These are phyloP conservation scores for Lanmaoa rubissima DNA, from an alignment of 768 basidiomycete species.

Conservation along the genomic window DNA sequence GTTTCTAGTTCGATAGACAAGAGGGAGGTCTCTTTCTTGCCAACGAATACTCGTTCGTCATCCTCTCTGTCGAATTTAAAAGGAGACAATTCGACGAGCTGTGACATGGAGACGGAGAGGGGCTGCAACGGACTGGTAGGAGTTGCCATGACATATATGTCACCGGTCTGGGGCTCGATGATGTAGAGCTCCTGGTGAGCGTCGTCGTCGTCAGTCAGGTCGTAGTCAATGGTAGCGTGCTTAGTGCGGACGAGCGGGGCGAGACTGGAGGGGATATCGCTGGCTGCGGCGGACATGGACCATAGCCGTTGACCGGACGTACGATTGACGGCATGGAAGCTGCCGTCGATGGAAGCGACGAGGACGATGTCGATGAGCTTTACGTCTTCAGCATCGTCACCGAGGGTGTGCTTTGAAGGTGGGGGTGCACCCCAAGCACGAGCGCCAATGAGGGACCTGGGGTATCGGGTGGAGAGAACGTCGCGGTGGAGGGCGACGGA, in stretches of 20 bases:
- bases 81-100: slow-evolving; percentile 86
- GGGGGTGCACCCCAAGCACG: slow-evolving; percentile 14
- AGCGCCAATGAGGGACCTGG: slow-evolving; percentile 19
- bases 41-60: slow-evolving; percentile 77
- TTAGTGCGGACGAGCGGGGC: slow-evolving; percentile 73
- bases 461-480: slow-evolving; percentile 25
- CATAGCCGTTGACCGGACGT: slow-evolving; percentile 80
- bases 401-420: slow-evolving; percentile 5
- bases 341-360: slow-evolving; percentile 91
- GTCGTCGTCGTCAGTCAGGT: slow-evolving; percentile 52
- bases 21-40: slow-evolving; percentile 85
- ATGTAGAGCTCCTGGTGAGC: slow-evolving; percentile 76
- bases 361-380: slow-evolving; percentile 82
- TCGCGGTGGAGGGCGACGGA: slow-evolving; percentile 31
- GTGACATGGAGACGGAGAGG: slow-evolving; percentile 88
- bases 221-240: slow-evolving; percentile 57
- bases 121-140: slow-evolving; percentile 73
- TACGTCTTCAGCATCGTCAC: slow-evolving; percentile 40
- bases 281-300: slow-evolving; percentile 74
- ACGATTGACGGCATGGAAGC: slow-evolving; percentile 90
- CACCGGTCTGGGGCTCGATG: slow-evolving; percentile 92
- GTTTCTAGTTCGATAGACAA: slow-evolving; percentile 75
- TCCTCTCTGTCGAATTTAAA: slow-evolving; percentile 65
- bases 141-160: slow-evolving; percentile 82
- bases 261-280: slow-evolving; percentile 50